Evolutionary conservation across 2,329 filamentous ascomycete genomes (phyloP), one percentile per base, ranked within the genome.

Genomic region (Diplodia sapinea): DNA sequence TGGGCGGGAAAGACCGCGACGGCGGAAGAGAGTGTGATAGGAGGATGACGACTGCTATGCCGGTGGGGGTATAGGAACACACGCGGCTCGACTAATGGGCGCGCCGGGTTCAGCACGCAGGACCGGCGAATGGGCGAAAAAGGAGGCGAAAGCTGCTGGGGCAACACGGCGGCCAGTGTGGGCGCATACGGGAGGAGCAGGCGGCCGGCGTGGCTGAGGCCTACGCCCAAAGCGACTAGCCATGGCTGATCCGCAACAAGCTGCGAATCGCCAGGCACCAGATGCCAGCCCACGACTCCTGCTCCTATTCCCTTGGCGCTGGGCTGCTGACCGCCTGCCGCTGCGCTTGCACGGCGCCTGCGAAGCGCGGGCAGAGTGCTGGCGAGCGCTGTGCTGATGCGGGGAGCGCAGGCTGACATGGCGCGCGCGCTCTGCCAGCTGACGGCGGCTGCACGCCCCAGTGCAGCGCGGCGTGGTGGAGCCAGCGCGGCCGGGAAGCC

Each of bases 1-100:
- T 33, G 33, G 23, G 65, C 65, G 65, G 65, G 55, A 67, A 55
- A 33, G 62, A 52, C 65, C 47, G 56, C 56, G 54, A 26, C 36
- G 54, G 47, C 54, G 54, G 51, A 43, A 51, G 36, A 23, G 4
- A 36, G 29, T 36, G 17, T 54, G 49, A 55, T 54, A 65, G 49
- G 62, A 55, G 49, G 65, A 67, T 67, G 65, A 67, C 65, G 65
- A 67, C 56, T 67, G 54, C 65, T 57, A 54, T 36, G 49, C 65
- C 65, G 50, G 50, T 26, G 49, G 50, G 49, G 62, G 51, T 31
- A 62, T 62, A 57, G 56, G 17, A 38, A 61, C 50, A 67, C 56
- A 67, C 55, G 55, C 55, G 65, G 55, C 55, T 61, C 65, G 64
- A 66, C 64, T 56, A 66, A 66, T 66, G 54, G 33, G 54, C 43